These are phyloP conservation scores for Hsuehochloa calcarea DNA, from an alignment of 176 grass and related monocot species.

Conservation along the genomic window DNA sequence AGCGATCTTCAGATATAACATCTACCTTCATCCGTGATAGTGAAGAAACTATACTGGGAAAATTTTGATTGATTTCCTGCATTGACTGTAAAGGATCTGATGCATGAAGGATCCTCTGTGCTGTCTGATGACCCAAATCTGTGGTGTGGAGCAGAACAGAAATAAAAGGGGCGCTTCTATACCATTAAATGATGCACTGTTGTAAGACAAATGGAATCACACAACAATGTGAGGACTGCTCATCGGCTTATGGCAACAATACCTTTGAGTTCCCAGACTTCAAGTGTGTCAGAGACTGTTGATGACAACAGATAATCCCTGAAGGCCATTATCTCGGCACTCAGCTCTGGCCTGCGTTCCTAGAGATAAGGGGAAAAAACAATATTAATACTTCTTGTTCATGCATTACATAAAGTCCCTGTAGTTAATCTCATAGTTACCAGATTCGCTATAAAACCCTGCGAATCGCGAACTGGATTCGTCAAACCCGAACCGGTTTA, in stretches of 20 bases:
- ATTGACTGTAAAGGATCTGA: constrained; percentile 96
- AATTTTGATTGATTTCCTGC: constrained; percentile 99
- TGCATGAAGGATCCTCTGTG: constrained; percentile 90
- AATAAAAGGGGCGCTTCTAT: constrained; percentile 21
- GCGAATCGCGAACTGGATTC: no score
- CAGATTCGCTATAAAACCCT: no score
- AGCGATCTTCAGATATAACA: constrained; percentile 21
- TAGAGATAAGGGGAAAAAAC: constrained; percentile 35
- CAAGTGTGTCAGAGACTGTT: constrained; percentile 84
- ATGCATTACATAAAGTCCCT: constrained; percentile 7
- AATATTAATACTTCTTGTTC: constrained; percentile 27
- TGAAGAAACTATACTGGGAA: constrained; percentile 94
- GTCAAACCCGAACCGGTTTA: no score
- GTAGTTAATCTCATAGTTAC: background rate
- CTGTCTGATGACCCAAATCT: constrained; percentile 99
- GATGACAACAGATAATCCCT: constrained; percentile 93
- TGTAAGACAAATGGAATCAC: constrained; percentile 19
- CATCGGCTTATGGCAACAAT: constrained; percentile 17
- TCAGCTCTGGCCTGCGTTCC: constrained; percentile 89
- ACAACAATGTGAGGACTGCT: constrained; percentile 1
- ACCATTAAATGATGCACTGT: background rate
- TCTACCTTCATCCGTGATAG: constrained; percentile 94
- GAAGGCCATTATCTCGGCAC: constrained; percentile 79
- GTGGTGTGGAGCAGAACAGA: constrained; percentile 27
- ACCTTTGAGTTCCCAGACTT: constrained; percentile 99